phyloP scores from a whole-genome alignment of 345 rosid species.

The Rubroshorea leprosula region DNA sequence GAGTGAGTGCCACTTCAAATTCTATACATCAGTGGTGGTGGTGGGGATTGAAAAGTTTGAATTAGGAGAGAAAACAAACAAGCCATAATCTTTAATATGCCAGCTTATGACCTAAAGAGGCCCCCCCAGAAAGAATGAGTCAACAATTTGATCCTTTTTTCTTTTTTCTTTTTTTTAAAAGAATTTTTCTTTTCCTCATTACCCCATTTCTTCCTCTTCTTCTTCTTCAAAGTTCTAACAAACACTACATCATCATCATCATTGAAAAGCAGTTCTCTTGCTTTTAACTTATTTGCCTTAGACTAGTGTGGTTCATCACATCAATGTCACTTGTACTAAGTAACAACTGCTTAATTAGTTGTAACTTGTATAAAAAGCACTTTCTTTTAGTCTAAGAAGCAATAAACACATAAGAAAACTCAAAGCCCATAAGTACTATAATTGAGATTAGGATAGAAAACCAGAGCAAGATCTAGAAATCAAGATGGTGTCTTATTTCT shows the following conservation, averaged over 20 bases:
- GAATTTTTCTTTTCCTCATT: not conserved
- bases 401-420: not conserved
- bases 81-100: conserved; percentile 13
- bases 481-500: conserved; percentile 17
- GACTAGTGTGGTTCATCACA: not conserved
- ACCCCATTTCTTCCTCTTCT: conserved; percentile 13
- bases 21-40: conserved; percentile 3
- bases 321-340: not conserved
- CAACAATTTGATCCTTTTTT: conserved; percentile 17
- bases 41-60: conserved; percentile 8
- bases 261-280: conserved; percentile 9
- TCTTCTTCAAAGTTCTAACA: conserved; percentile 20
- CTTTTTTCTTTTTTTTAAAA: too few species aligned
- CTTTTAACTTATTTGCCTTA: not conserved
- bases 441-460: conserved; percentile 11
- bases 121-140: conserved; percentile 18
- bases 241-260: conserved; percentile 15
- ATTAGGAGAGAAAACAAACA: not conserved
- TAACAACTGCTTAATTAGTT: not conserved
- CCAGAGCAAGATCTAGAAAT: conserved; percentile 12
- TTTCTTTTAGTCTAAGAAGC: too few species aligned
- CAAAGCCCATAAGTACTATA: conserved; percentile 6
- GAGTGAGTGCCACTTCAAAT: conserved; percentile 17
- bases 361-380: not conserved
- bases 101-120: conserved; percentile 17